phyloP scores from a whole-genome alignment of 495 filamentous ascomycete genomes.

The Filosporella fistucella region DNA sequence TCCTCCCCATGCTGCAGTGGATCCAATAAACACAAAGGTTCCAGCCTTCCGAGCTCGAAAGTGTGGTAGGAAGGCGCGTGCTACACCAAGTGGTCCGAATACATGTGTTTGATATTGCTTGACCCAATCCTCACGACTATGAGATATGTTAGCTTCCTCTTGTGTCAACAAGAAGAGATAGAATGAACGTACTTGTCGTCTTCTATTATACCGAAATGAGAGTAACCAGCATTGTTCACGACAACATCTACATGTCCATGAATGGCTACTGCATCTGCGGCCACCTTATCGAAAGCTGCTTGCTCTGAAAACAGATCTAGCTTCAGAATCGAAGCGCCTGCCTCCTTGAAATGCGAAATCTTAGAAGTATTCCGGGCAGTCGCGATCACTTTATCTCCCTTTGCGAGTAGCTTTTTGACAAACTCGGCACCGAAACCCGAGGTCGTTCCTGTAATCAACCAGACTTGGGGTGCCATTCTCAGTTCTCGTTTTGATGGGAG shows the following conservation, averaged over 20 bases:
- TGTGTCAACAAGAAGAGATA: neutral
- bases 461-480: slow-evolving; percentile 21
- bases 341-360: slow-evolving; percentile 35
- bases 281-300: slow-evolving; percentile 26
- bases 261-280: slow-evolving; percentile 35
- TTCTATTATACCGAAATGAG: slow-evolving; percentile 33
- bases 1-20: slow-evolving; percentile 34
- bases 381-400: slow-evolving; percentile 53
- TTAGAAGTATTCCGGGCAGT: slow-evolving; percentile 39
- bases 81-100: slow-evolving; percentile 42
- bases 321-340: slow-evolving; percentile 35
- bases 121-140: slow-evolving; percentile 29
- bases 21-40: slow-evolving; percentile 35
- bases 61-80: slow-evolving; percentile 41
- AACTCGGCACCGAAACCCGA: slow-evolving; percentile 44
- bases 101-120: slow-evolving; percentile 42
- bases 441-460: slow-evolving; percentile 43
- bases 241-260: slow-evolving; percentile 45
- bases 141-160: neutral
- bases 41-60: slow-evolving; percentile 36
- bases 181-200: slow-evolving; percentile 33
- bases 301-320: slow-evolving; percentile 41
- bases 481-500: neutral
- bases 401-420: slow-evolving; percentile 35
- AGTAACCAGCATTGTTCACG: slow-evolving; percentile 49